These are phyloP conservation scores for Tolypocladium ophioglossoides DNA, from an alignment of 2,329 filamentous ascomycete genomes.

Conservation along the genomic window DNA sequence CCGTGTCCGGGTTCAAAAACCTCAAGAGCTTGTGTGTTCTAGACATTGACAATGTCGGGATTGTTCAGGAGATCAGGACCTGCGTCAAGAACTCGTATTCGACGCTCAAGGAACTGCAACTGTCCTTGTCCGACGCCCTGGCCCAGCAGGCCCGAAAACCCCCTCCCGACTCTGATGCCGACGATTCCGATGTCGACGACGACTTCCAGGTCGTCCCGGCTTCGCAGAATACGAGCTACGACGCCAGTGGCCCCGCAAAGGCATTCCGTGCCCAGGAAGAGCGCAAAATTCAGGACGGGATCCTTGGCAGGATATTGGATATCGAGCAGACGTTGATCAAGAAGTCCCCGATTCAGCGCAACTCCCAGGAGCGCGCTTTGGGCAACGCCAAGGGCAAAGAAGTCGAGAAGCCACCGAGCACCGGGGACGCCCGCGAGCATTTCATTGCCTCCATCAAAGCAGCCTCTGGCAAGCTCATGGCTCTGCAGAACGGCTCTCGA, in stretches of 20 bases:
- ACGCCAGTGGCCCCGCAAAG: constrained; percentile 31
- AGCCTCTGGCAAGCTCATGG: constrained; percentile 32
- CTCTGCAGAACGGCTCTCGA: constrained; percentile 25
- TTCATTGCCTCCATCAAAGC: constrained; percentile 24
- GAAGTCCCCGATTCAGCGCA: constrained; percentile 18
- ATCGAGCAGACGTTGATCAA: constrained; percentile 31
- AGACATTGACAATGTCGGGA: constrained; percentile 49
- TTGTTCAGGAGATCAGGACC: constrained; percentile 42
- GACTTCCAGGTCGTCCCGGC: constrained; percentile 38
- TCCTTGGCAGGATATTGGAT: constrained; percentile 42
- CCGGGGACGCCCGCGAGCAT: constrained; percentile 16
- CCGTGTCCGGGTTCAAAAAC: constrained; percentile 45
- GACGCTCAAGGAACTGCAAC: constrained; percentile 41
- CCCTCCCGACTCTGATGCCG: constrained; percentile 27
- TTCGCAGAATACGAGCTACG: constrained; percentile 19
- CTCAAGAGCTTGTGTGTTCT: constrained; percentile 43
- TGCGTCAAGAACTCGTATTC: constrained; percentile 45
- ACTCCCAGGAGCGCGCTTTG: constrained; percentile 7
- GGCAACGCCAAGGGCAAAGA: constrained; percentile 10
- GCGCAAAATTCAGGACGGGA: constrained; percentile 41
- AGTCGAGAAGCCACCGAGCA: constrained; percentile 6
- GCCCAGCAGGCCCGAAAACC: constrained; percentile 30
- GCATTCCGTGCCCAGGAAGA: constrained; percentile 40
- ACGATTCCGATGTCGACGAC: constrained; percentile 44
- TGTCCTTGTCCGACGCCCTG: constrained; percentile 47